Conservation (phyloP, 768 basidiomycete genomes). For the Boletus vinaceobasis region DNA sequence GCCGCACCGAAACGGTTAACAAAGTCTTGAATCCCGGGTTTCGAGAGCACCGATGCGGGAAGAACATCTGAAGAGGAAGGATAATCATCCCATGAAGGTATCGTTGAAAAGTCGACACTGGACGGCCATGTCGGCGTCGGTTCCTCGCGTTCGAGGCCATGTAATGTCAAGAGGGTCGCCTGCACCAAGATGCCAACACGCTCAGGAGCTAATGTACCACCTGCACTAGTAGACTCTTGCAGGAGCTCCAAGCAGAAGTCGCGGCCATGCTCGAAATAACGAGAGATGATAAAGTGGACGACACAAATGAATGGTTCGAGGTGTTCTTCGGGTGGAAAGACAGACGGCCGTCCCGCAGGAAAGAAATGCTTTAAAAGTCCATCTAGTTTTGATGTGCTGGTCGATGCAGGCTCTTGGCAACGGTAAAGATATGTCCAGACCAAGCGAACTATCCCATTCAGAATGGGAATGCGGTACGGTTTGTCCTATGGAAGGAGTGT, state of each 20-base stretch:
- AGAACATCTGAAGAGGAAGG: conserved; percentile 64
- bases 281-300: conserved; percentile 77
- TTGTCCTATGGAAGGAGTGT: conserved; percentile 58
- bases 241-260: conserved; percentile 80
- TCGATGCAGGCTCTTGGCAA: conserved; percentile 80
- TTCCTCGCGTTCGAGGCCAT: conserved; percentile 69
- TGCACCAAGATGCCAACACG: conserved; percentile 71
- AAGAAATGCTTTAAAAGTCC: conserved; percentile 72
- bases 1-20: conserved; percentile 60
- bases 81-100: conserved; percentile 59
- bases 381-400: conserved; percentile 79
- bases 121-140: conserved; percentile 76
- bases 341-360: conserved; percentile 58
- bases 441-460: conserved; percentile 81
- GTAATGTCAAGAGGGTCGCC: conserved; percentile 71
- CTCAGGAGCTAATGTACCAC: conserved; percentile 60
- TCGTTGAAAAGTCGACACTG: conserved; percentile 58
- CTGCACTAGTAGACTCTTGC: conserved; percentile 57
- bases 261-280: conserved; percentile 80
- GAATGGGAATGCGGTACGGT: conserved; percentile 58
- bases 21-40: conserved; percentile 69
- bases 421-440: conserved; percentile 96
- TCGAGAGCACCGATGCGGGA: conserved; percentile 51
- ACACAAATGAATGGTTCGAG: conserved; percentile 75
- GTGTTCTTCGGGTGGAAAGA: conserved; percentile 70